Base-by-base conservation (phyloP, 2,329 filamentous ascomycete genomes). In the Fusarium sp. region DNA sequence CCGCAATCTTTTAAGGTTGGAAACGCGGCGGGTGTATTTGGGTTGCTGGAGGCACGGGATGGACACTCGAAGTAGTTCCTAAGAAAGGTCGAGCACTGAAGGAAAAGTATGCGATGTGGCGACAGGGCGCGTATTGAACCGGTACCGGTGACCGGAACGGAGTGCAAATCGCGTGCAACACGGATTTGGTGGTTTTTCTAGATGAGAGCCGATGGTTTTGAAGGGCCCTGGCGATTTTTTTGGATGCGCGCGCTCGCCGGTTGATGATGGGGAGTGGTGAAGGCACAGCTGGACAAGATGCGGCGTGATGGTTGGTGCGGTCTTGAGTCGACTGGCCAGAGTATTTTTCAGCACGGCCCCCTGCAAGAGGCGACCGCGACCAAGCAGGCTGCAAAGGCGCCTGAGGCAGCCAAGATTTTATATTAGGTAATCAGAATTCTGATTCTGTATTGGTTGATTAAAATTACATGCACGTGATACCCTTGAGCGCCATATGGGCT, bases 171-270 rank as follows among this genome's bases (percentile, higher is more conserved):
- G 85, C 83, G 84, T 85, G 81, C 80, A 81, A 83, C 81, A 80
- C 79, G 80, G 80, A 81, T 80, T 80, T 82, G 79, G 81, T 80
- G 80, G 80, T 77, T 78, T 82, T 80, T 83, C 78, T 78, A 80
- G 84, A 87, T 87, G 84, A 81, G 77, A 80, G 80, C 83, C 80
- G 85, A 87, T 87, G 84, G 79, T 83, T 84, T 83, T 82, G 81
- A 81, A 83, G 82, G 82, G 83, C 83, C 84, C 81, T 83, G 83
- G 84, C 82, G 85, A 86, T 85, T 84, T 85, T 85, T 85, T 86
- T 83, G 80, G 84, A 87, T 87, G 85, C 85, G 85, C 84, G 85
- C 83, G 77, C 80, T 84, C 79, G 80, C 81, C 80, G 74, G 74
- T 79, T 80, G 79, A 82, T 81, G 80, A 83, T 81, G 80, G 79